Conservation (phyloP, 2,329 filamentous ascomycete genomes). For the Sporothrix brasiliensis region DNA sequence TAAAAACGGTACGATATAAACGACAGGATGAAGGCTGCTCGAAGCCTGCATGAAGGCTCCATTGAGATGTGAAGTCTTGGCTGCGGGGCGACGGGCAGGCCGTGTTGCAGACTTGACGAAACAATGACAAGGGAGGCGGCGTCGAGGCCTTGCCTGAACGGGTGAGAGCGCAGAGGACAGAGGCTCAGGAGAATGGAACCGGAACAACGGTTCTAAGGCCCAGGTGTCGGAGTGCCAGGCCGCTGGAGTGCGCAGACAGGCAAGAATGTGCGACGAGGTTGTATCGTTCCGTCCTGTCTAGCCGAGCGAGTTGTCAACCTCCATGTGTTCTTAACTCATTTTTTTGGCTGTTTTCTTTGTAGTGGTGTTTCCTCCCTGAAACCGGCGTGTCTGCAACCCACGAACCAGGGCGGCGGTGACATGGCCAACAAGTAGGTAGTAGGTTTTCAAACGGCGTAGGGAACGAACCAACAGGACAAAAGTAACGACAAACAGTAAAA, state of each 20-base stretch:
- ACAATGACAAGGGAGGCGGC: neutral
- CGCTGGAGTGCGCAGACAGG: neutral
- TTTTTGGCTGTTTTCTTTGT: neutral
- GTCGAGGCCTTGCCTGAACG: neutral
- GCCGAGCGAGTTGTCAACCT: neutral
- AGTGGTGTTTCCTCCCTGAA: too few relatives aligned
- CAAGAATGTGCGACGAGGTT: neutral
- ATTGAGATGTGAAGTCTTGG: neutral
- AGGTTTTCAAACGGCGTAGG: neutral
- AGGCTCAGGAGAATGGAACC: neutral
- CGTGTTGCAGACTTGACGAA: neutral
- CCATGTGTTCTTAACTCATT: neutral
- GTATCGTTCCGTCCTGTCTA: neutral
- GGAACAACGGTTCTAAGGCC: neutral
- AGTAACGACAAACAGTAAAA: too few relatives aligned
- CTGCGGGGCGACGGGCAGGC: neutral
- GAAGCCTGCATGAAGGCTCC: neutral
- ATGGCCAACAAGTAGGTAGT: neutral
- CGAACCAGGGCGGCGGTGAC: constrained; percentile 8
- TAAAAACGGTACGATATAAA: neutral
- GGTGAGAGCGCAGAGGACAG: too few relatives aligned
- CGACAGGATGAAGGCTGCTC: neutral
- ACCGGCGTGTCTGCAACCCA: neutral
- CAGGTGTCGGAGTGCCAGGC: constrained; percentile 1
- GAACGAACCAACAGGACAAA: too few relatives aligned